A percentile compares a stretch with the other conserved stretches of the same genome.
Evolutionary conservation across 495 filamentous ascomycete genomes (phyloP).

Genomic region (Aspergillus wentii): DNA sequence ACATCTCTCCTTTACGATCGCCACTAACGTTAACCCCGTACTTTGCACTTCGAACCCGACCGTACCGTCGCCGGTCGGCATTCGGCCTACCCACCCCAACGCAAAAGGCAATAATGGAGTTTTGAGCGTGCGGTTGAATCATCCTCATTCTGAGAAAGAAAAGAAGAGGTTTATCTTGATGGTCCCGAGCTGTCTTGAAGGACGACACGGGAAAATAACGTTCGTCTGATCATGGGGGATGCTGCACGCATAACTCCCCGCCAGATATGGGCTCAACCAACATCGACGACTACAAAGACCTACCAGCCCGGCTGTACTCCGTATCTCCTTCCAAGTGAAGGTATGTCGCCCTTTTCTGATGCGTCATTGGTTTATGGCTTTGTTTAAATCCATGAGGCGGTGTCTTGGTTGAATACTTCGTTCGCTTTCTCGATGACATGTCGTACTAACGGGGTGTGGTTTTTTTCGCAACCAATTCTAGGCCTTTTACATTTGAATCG

Average conservation of each 20-base stretch:
- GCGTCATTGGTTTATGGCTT: background rate
- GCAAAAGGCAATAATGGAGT: constrained; percentile 10
- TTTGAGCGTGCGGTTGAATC: too few species aligned
- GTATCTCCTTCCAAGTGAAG: constrained; percentile 54
- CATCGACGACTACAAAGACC: constrained; percentile 30
- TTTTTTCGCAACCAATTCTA: too few species aligned
- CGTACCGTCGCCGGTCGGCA: too few species aligned
- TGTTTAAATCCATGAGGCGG: background rate
- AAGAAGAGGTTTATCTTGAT: constrained; percentile 8
- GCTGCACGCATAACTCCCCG: constrained; percentile 34
- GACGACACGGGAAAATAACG: constrained; percentile 16
- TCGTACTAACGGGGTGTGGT: too few species aligned
- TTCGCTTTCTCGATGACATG: too few species aligned
- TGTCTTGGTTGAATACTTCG: too few species aligned
- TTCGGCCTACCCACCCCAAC: too few species aligned
- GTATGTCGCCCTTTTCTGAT: constrained; percentile 21
- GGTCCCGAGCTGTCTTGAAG: constrained; percentile 17
- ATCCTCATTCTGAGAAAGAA: too few species aligned
- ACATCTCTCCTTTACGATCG: too few species aligned
- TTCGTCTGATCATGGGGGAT: constrained; percentile 33
- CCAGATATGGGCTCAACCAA: constrained; percentile 51
- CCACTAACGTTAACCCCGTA: too few species aligned
- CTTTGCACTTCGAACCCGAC: too few species aligned
- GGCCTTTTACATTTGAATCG: constrained; percentile 57
- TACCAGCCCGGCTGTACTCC: constrained; percentile 52